phyloP scores from a whole-genome alignment of 2,329 filamentous ascomycete species.

The Ascochyta lentis region DNA sequence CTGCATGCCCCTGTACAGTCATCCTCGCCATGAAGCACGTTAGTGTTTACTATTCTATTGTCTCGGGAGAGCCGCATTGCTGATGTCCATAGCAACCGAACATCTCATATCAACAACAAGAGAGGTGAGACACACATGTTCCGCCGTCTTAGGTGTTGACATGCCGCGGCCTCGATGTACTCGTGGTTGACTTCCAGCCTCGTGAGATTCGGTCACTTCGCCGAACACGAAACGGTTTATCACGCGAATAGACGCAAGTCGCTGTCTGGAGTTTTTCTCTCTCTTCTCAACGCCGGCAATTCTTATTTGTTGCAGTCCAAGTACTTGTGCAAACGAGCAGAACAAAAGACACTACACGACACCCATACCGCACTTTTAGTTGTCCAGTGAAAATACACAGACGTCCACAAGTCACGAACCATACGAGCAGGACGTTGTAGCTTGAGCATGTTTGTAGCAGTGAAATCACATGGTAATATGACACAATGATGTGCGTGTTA shows the following conservation, averaged over 20 bases:
- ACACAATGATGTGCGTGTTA: background rate
- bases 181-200: background rate
- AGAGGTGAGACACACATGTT: background rate
- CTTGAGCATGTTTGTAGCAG: background rate
- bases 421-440: background rate
- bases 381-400: background rate
- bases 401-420: background rate
- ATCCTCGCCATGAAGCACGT: conserved; percentile 14
- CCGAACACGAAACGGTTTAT: background rate
- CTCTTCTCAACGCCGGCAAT: background rate
- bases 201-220: background rate
- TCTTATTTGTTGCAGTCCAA: background rate
- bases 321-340: too few relatives aligned
- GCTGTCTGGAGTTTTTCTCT: background rate
- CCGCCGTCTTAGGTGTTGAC: background rate
- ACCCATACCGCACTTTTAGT: background rate
- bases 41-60: conserved; percentile 5
- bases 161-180: background rate
- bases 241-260: background rate
- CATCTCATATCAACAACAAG: background rate
- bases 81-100: background rate
- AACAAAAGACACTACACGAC: background rate
- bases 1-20: conserved; percentile 22
- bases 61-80: background rate
- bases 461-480: background rate